These are phyloP conservation scores for Thinopyrum elongatum DNA, from an alignment of 176 grass and related monocot genomes.

Conservation along the genomic window DNA sequence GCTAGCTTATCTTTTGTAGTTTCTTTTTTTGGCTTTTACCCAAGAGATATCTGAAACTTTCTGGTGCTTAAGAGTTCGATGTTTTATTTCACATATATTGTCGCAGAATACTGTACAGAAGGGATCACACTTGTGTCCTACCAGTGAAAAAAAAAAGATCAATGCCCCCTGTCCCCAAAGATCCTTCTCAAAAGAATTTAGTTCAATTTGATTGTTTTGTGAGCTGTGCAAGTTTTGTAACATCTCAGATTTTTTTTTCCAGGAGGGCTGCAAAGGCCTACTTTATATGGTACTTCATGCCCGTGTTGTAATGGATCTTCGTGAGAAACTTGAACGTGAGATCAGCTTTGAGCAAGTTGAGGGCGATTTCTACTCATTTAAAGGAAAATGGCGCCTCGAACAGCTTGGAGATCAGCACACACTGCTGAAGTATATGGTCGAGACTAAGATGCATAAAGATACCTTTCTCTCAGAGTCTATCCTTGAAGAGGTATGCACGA, in stretches of 20 bases:
- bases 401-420: slow-evolving; percentile 88
- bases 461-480: slow-evolving; percentile 95
- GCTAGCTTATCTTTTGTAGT: background rate
- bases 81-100: background rate
- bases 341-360: slow-evolving; percentile 97
- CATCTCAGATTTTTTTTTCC: slow-evolving; percentile 4
- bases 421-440: slow-evolving; percentile 92
- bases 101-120: background rate
- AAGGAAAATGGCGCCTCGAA: slow-evolving; percentile 86
- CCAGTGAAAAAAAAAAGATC: background rate
- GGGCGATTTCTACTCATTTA: slow-evolving; percentile 89
- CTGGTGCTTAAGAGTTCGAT: background rate
- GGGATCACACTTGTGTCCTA: background rate
- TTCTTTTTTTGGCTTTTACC: background rate
- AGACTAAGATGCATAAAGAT: slow-evolving; percentile 94
- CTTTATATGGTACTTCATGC: slow-evolving; percentile 98
- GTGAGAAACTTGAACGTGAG: slow-evolving; percentile 65
- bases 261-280: slow-evolving; percentile 97
- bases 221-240: slow-evolving; percentile 1
- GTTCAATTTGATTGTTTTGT: background rate
- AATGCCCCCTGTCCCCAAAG: background rate
- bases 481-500: slow-evolving; percentile 75
- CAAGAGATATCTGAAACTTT: background rate
- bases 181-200: background rate
- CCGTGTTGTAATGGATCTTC: slow-evolving; percentile 89